These are phyloP conservation scores for Bacidia rubella DNA, from an alignment of 495 filamentous ascomycete genomes.

Conservation along the genomic window DNA sequence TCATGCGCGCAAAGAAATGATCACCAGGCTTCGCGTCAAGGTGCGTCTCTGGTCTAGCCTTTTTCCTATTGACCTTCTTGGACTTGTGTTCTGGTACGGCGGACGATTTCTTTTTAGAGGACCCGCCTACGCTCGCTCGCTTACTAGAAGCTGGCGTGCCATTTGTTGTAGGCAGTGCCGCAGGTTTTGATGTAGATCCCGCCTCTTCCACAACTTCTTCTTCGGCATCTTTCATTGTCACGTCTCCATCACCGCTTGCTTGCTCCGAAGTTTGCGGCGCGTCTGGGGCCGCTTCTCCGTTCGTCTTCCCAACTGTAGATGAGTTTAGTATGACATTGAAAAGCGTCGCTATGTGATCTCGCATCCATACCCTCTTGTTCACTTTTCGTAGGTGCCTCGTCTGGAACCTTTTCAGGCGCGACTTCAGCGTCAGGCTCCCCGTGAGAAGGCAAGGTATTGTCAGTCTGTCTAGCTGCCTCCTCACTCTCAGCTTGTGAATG, in stretches of 20 bases:
- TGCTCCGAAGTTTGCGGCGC: neutral
- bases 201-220: constrained; percentile 17
- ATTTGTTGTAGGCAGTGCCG: constrained; percentile 22
- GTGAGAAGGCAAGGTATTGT: neutral
- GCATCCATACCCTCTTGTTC: neutral
- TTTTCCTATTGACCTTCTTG: constrained; percentile 77
- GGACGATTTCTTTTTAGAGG: constrained; percentile 54
- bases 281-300: constrained; percentile 6
- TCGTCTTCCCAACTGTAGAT: too few relatives aligned
- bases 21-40: constrained; percentile 73
- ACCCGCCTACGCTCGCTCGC: constrained; percentile 26
- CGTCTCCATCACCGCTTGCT: constrained; percentile 18
- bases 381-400: neutral
- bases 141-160: constrained; percentile 35
- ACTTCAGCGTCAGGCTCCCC: neutral
- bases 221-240: constrained; percentile 21
- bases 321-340: too few relatives aligned
- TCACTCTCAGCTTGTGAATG: neutral
- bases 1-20: constrained; percentile 73
- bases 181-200: constrained; percentile 10
- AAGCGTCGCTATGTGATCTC: too few relatives aligned
- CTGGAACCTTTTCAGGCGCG: neutral
- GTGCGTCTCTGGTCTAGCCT: constrained; percentile 56
- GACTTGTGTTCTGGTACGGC: constrained; percentile 52
- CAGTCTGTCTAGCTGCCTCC: neutral